These are phyloP conservation scores for Coniosporium apollinis DNA, from an alignment of 495 filamentous ascomycete genomes.

Conservation along the genomic window DNA sequence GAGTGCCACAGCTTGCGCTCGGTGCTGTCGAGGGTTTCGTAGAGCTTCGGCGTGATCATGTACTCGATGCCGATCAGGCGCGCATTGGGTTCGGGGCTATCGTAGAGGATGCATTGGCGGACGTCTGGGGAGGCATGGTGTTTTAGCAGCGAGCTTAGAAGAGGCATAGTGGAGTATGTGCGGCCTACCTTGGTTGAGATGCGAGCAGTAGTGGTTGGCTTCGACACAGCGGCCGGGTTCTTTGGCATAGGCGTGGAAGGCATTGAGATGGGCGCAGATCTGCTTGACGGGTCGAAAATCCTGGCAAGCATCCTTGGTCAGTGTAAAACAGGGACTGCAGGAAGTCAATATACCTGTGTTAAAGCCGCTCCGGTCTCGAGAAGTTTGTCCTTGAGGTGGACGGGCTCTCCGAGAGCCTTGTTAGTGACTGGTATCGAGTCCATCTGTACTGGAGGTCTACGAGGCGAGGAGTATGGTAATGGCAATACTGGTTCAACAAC, in stretches of 20 bases:
- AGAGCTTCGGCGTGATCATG: constrained; percentile 66
- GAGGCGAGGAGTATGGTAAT: background rate
- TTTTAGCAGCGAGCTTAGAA: too few species aligned
- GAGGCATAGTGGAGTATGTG: too few species aligned
- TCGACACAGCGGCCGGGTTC: constrained; percentile 54
- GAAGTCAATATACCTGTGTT: constrained; percentile 29
- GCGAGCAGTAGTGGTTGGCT: constrained; percentile 73
- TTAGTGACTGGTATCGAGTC: constrained; percentile 15
- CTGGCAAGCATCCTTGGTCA: constrained; percentile 17
- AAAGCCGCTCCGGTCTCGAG: constrained; percentile 48
- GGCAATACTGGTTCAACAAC: background rate
- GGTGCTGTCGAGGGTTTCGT: constrained; percentile 39
- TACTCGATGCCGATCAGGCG: constrained; percentile 79
- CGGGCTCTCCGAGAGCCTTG: constrained; percentile 31
- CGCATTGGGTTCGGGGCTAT: constrained; percentile 44
- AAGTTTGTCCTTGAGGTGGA: constrained; percentile 37
- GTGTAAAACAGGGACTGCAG: background rate
- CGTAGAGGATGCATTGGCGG: constrained; percentile 79
- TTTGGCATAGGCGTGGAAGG: constrained; percentile 64
- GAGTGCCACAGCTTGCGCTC: constrained; percentile 67
- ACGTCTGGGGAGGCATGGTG: constrained; percentile 30
- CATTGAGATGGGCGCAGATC: constrained; percentile 73
- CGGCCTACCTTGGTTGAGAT: constrained; percentile 45
- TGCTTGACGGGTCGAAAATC: constrained; percentile 57
- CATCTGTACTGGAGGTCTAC: constrained; percentile 4